Evolutionary conservation across 106 monocot genomes (phyloP).

Genomic region (Platanthera guangdongensis): DNA sequence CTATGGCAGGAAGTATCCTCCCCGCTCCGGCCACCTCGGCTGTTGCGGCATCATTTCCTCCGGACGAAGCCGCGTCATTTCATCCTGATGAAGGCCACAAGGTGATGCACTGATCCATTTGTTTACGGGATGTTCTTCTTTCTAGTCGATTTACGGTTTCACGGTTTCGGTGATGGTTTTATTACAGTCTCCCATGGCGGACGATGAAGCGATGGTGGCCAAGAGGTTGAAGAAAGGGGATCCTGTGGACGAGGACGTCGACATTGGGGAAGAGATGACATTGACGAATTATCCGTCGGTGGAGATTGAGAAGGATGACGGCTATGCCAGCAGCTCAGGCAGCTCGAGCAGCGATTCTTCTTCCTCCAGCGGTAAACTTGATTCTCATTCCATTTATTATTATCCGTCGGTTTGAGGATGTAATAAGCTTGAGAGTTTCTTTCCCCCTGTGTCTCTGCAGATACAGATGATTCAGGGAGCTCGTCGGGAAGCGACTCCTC

Average conservation of each 20-base stretch:
- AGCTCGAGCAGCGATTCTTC: constrained; percentile 57
- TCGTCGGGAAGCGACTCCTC: constrained; percentile 54
- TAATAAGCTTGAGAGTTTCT: not conserved
- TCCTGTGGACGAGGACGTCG: constrained; percentile 65
- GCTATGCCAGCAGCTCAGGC: constrained; percentile 38
- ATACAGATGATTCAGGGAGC: constrained; percentile 61
- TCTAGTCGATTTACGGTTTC: not conserved
- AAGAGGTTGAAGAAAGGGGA: constrained; percentile 37
- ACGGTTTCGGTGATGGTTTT: not conserved
- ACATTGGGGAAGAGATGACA: constrained; percentile 89
- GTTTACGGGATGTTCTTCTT: not conserved
- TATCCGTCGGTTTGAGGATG: not conserved
- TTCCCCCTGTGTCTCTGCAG: constrained; percentile 16
- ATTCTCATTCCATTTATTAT: not conserved
- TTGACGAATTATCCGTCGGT: constrained; percentile 52
- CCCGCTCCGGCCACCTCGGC: not conserved
- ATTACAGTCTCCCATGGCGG: constrained; percentile 8
- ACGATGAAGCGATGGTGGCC: constrained; percentile 5
- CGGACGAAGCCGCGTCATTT: not conserved
- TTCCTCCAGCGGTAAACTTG: constrained; percentile 42
- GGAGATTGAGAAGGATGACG: constrained; percentile 70
- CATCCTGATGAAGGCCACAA: constrained; percentile 15
- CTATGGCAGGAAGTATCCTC: constrained; percentile 2
- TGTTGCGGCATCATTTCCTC: not conserved
- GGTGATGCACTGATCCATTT: not conserved